Conservation (phyloP, 805 yeast species). For the Kuraishia capsulata region DNA sequence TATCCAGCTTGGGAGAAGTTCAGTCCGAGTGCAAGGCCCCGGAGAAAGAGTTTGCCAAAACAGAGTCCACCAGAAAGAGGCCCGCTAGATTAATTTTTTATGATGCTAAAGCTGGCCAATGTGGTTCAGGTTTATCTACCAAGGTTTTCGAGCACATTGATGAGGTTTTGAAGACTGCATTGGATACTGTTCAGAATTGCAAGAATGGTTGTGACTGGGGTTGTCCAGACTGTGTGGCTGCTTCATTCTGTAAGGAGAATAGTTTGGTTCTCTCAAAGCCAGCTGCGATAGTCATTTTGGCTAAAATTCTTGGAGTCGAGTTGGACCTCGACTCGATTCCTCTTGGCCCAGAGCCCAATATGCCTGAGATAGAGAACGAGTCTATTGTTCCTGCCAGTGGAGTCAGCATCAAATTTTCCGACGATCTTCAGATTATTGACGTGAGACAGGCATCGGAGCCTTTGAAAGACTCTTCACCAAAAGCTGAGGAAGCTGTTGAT, state of each 20-base stretch:
- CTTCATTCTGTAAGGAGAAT: slow-evolving; percentile 71
- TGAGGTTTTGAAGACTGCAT: slow-evolving; percentile 51
- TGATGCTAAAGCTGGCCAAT: slow-evolving; percentile 74
- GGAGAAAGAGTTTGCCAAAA: slow-evolving; percentile 81
- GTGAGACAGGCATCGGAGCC: slow-evolving; percentile 18
- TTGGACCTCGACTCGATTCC: slow-evolving; percentile 40
- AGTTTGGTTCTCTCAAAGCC: slow-evolving; percentile 80
- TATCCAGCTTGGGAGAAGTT: slow-evolving; percentile 69
- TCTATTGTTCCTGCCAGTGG: slow-evolving; percentile 50
- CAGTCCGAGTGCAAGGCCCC: slow-evolving; percentile 96
- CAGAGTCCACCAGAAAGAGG: slow-evolving; percentile 62
- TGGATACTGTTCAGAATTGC: slow-evolving; percentile 53
- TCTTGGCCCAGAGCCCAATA: slow-evolving; percentile 68
- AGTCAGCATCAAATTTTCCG: slow-evolving; percentile 44
- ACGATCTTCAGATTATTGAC: slow-evolving; percentile 48
- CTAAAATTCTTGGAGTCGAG: slow-evolving; percentile 46
- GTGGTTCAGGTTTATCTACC: slow-evolving; percentile 71
- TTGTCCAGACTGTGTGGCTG: slow-evolving; percentile 83
- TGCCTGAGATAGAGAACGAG: slow-evolving; percentile 63
- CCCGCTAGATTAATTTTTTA: slow-evolving; percentile 84
- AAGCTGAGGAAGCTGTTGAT: slow-evolving; percentile 3
- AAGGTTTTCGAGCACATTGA: slow-evolving; percentile 77
- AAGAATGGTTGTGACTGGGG: slow-evolving; percentile 57
- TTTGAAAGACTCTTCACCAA: slow-evolving; percentile 9
- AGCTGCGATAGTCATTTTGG: slow-evolving; percentile 67